A percentile compares a stretch with the other conserved stretches of the same genome.
These are phyloP conservation scores for Baorangia bicolor DNA, from an alignment of 768 basidiomycete genomes.

Conservation along the genomic window DNA sequence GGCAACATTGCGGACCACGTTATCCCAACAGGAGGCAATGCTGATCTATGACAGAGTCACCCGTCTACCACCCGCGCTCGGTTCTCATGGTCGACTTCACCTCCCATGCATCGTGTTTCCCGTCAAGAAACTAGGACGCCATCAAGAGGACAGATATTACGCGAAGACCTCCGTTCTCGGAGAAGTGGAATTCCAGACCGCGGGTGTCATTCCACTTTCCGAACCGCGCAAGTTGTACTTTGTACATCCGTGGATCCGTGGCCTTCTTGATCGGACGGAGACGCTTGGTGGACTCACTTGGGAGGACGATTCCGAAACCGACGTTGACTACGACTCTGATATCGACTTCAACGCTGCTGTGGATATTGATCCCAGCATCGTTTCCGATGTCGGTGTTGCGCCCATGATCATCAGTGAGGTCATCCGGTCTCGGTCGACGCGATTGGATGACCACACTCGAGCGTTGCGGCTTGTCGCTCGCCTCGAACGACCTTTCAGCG, in stretches of 20 bases:
- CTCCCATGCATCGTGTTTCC: slow-evolving; percentile 10
- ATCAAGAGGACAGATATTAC: background rate
- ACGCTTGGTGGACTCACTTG: background rate
- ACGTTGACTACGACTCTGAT: slow-evolving; percentile 5
- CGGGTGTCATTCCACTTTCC: background rate
- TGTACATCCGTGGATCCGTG: slow-evolving; percentile 13
- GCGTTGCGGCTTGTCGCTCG: slow-evolving; percentile 13
- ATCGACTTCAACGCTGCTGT: slow-evolving; percentile 1
- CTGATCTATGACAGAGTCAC: slow-evolving; percentile 2
- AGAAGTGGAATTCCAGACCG: slow-evolving; percentile 7
- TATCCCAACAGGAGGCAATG: slow-evolving; percentile 1
- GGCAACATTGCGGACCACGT: background rate
- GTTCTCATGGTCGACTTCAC: slow-evolving; percentile 9
- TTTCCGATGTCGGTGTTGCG: background rate
- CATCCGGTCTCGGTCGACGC: background rate
- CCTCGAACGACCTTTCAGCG: slow-evolving; percentile 13
- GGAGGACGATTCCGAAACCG: slow-evolving; percentile 9
- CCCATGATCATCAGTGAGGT: slow-evolving; percentile 1
- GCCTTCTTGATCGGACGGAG: background rate
- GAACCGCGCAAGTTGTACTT: slow-evolving; percentile 6
- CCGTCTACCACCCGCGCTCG: slow-evolving; percentile 3
- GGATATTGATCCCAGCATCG: background rate
- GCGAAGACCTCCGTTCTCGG: slow-evolving; percentile 8
- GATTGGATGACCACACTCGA: slow-evolving; percentile 5
- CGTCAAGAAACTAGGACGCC: slow-evolving; percentile 4